Percentiles rank a stretch among this genome's conserved stretches.
Evolutionary conservation across 2,329 filamentous ascomycete species (phyloP).

Genomic region (Aspergillus udagawae): DNA sequence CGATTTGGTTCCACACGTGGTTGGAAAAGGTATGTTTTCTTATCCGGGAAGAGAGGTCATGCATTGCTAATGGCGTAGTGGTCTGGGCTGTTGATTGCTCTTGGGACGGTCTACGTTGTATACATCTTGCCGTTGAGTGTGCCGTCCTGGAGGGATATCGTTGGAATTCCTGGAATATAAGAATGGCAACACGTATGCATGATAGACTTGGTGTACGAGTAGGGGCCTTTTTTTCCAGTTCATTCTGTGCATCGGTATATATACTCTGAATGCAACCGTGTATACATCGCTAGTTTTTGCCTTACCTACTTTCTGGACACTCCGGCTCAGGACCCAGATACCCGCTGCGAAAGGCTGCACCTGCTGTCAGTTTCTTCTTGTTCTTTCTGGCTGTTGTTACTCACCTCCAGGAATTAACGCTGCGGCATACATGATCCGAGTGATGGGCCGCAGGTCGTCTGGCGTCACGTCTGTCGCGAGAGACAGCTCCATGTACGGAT

Average conservation of each 20-base stretch:
- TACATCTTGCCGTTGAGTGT: slow-evolving; percentile 49
- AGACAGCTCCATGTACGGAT: slow-evolving; percentile 36
- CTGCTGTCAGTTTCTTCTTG: background rate
- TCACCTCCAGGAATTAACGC: slow-evolving; percentile 54
- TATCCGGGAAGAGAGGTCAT: slow-evolving; percentile 8
- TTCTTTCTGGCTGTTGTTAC: slow-evolving; percentile 16
- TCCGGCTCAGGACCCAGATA: slow-evolving; percentile 35
- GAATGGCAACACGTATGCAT: background rate
- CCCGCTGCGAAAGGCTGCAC: slow-evolving; percentile 29
- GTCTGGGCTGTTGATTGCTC: slow-evolving; percentile 48
- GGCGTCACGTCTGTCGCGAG: slow-evolving; percentile 30
- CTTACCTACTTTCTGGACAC: background rate
- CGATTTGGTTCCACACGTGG: slow-evolving; percentile 98
- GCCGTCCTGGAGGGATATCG: slow-evolving; percentile 41
- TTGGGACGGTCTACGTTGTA: slow-evolving; percentile 46
- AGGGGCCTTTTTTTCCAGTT: background rate
- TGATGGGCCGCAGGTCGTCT: slow-evolving; percentile 51
- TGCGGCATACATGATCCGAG: slow-evolving; percentile 55
- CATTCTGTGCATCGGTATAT: background rate
- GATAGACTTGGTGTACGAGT: background rate
- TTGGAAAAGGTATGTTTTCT: slow-evolving; percentile 73
- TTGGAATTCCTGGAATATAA: slow-evolving; percentile 43
- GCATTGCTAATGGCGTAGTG: slow-evolving; percentile 33
- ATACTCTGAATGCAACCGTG: slow-evolving; percentile 3
- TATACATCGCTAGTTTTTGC: slow-evolving; percentile 1